Percentiles rank a stretch among this genome's conserved stretches.
phyloP scores from a whole-genome alignment of 2,329 filamentous ascomycete genomes.

The Pyricularia sp. region DNA sequence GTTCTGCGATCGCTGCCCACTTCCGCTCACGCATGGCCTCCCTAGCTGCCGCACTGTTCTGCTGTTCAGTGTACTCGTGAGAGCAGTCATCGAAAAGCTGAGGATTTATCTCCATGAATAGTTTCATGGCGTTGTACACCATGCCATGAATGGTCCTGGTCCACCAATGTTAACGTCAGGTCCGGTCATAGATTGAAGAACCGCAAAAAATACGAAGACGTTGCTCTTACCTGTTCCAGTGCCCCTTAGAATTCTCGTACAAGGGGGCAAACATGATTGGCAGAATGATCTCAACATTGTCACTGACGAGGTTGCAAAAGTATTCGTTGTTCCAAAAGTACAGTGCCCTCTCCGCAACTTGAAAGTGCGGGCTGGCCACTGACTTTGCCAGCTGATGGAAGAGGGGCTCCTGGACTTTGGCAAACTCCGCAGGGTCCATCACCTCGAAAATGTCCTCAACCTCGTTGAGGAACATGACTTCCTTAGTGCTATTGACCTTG shows the following conservation, averaged over 20 bases:
- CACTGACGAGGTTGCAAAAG: conserved; percentile 97
- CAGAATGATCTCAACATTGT: conserved; percentile 96
- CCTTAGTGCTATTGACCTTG: conserved; percentile 98
- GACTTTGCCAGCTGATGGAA: conserved; percentile 98
- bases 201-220: not conserved
- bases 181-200: not conserved
- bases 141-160: conserved; percentile 93
- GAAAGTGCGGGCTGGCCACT: conserved; percentile 95
- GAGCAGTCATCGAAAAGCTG: conserved; percentile 98
- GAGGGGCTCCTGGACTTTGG: conserved; percentile 93
- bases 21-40: conserved; percentile 72
- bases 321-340: conserved; percentile 99
- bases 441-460: conserved; percentile 99
- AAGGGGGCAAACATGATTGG: conserved; percentile 98
- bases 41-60: conserved; percentile 79
- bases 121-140: conserved; percentile 99
- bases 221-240: conserved; percentile 83
- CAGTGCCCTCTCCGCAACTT: conserved; percentile 89
- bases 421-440: conserved; percentile 97
- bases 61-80: conserved; percentile 92
- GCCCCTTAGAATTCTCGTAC: conserved; percentile 97
- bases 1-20: conserved; percentile 76
- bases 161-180: not conserved
- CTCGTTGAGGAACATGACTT: conserved; percentile 99
- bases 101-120: conserved; percentile 99